Conservation (phyloP, 495 filamentous ascomycete species). For the Penicillium herquei region DNA sequence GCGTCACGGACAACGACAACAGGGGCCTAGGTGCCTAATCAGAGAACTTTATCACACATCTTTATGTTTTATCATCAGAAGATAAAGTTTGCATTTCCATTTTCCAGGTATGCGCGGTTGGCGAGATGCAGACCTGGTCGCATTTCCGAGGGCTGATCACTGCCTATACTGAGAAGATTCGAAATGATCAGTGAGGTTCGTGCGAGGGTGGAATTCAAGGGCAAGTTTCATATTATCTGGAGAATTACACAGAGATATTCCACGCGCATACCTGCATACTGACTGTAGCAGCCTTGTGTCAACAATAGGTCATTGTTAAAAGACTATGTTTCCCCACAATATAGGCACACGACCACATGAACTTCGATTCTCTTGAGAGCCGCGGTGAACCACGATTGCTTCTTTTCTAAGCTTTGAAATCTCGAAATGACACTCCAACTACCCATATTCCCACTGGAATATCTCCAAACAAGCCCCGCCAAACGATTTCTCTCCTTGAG, state of each 20-base stretch:
- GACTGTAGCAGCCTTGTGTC: neutral
- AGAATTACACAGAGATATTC: neutral
- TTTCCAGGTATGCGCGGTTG: constrained; percentile 11
- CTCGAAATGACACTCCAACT: constrained; percentile 8
- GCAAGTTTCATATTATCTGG: neutral
- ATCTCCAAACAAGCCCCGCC: constrained; percentile 8
- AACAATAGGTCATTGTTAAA: neutral
- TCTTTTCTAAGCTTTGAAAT: neutral
- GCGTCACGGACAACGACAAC: no score
- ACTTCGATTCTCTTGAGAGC: no score
- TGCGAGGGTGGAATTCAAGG: constrained; percentile 6
- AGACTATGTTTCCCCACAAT: no score
- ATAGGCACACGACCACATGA: no score
- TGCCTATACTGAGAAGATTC: neutral
- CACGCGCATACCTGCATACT: neutral
- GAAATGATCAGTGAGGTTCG: neutral
- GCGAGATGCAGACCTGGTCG: constrained; percentile 1
- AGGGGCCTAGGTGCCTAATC: neutral
- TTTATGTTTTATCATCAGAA: no score
- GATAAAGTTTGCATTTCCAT: neutral
- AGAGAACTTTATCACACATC: constrained; percentile 8
- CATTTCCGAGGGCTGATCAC: constrained; percentile 11
- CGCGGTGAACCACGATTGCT: no score
- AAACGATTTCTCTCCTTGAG: constrained; percentile 7
- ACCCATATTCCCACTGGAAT: constrained; percentile 9